Percentiles rank a stretch among this genome's conserved stretches.
phyloP scores from a whole-genome alignment of 1,139 yeast genomes.

The Martiniozyma asiatica region DNA sequence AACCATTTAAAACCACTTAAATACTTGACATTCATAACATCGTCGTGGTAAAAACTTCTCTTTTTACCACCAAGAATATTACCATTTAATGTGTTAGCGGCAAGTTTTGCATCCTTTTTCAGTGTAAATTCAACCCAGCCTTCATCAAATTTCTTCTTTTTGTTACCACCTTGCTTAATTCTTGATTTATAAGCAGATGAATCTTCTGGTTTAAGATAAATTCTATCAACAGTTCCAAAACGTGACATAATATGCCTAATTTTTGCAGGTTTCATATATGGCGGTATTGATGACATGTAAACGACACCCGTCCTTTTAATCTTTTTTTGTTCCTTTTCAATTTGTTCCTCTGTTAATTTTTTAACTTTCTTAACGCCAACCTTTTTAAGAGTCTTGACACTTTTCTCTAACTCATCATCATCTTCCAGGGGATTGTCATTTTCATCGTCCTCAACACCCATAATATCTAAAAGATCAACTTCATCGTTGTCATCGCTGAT shows the following conservation, averaged over 20 bases:
- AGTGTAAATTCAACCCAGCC: slow-evolving; percentile 94
- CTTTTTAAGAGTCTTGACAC: slow-evolving; percentile 9
- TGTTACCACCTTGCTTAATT: slow-evolving; percentile 87
- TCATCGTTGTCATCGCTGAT: slow-evolving; percentile 4
- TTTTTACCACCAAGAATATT: slow-evolving; percentile 87
- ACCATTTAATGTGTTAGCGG: slow-evolving; percentile 80
- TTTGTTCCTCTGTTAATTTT: slow-evolving; percentile 38
- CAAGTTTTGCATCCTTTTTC: slow-evolving; percentile 79
- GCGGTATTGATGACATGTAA: slow-evolving; percentile 82
- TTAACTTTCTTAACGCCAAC: slow-evolving; percentile 27
- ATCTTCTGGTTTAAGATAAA: slow-evolving; percentile 83
- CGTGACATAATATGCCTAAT: slow-evolving; percentile 66
- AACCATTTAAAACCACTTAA: slow-evolving; percentile 91
- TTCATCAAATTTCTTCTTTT: slow-evolving; percentile 76
- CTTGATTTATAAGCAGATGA: slow-evolving; percentile 51
- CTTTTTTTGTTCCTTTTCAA: slow-evolving; percentile 45
- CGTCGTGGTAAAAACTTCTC: slow-evolving; percentile 88
- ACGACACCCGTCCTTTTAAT: slow-evolving; percentile 79
- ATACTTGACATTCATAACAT: slow-evolving; percentile 81
- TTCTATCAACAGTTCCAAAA: slow-evolving; percentile 78
- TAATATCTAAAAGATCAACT: slow-evolving; percentile 4
- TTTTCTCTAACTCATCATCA: slow-evolving; percentile 11
- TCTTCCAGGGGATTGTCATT: slow-evolving; percentile 3
- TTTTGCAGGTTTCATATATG: slow-evolving; percentile 93
- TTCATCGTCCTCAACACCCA: slow-evolving; percentile 3